These are phyloP conservation scores for Penicillium coprophilum DNA, from an alignment of 495 filamentous ascomycete species.

Conservation along the genomic window DNA sequence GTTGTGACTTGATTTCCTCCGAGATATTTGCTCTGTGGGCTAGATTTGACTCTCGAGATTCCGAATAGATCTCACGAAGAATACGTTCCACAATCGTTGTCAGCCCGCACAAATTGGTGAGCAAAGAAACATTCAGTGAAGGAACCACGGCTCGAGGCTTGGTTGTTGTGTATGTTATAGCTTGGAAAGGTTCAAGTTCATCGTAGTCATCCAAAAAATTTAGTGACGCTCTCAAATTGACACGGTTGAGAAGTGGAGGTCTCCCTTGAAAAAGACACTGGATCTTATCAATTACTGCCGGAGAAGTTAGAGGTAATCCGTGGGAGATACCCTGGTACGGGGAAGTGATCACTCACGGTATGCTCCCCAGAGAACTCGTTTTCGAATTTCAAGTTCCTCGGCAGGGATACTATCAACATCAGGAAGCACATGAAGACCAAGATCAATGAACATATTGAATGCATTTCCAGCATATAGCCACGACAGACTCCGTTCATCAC, in stretches of 20 bases:
- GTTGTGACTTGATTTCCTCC: slow-evolving; percentile 23
- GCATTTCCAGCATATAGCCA: slow-evolving; percentile 49
- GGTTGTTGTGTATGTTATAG: slow-evolving; percentile 22
- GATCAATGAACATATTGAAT: slow-evolving; percentile 48
- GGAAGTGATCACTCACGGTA: slow-evolving; percentile 29
- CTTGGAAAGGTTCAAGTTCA: slow-evolving; percentile 34
- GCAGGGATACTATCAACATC: slow-evolving; percentile 23
- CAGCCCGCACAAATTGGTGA: slow-evolving; percentile 34
- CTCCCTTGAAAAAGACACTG: slow-evolving; percentile 38
- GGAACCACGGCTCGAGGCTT: slow-evolving; percentile 17
- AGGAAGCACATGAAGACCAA: slow-evolving; percentile 42
- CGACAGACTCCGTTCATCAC: slow-evolving; percentile 43
- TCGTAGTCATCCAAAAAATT: slow-evolving; percentile 36
- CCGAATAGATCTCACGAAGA: slow-evolving; percentile 32
- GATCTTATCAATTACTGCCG: slow-evolving; percentile 32
- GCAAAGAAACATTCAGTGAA: slow-evolving; percentile 30
- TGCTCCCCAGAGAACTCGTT: slow-evolving; percentile 43
- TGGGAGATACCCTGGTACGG: neutral
- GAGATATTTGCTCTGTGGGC: slow-evolving; percentile 20
- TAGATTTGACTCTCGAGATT: slow-evolving; percentile 22
- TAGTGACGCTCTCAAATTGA: slow-evolving; percentile 30
- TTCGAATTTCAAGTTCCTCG: slow-evolving; percentile 45
- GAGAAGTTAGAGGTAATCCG: neutral
- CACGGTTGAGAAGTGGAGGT: slow-evolving; percentile 30
- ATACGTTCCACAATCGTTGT: slow-evolving; percentile 34